Evolutionary conservation across 2,329 filamentous ascomycete species (phyloP).

Genomic region (Aspergillus novoparasiticus): DNA sequence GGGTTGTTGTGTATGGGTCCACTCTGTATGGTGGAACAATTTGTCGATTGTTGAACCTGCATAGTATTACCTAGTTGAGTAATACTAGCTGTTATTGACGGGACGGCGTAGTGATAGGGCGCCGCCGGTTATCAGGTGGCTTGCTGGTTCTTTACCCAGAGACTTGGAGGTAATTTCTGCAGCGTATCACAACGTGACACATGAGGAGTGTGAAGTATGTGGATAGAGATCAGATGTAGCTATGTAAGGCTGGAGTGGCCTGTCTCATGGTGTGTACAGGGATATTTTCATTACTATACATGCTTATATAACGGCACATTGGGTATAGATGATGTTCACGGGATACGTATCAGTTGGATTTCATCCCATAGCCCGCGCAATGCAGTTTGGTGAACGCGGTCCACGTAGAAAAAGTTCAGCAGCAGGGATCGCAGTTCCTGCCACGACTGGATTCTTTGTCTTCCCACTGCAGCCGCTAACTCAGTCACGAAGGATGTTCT

Average conservation of each 20-base stretch:
- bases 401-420: slow-evolving; percentile 39
- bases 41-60: background rate
- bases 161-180: background rate
- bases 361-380: slow-evolving; percentile 38
- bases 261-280: slow-evolving; percentile 8
- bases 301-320: background rate
- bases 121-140: background rate
- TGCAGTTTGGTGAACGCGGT: slow-evolving; percentile 35
- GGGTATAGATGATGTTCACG: slow-evolving; percentile 16
- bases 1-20: background rate
- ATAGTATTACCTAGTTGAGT: background rate
- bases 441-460: slow-evolving; percentile 34
- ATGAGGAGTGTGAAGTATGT: background rate
- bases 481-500: slow-evolving; percentile 37
- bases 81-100: background rate
- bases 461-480: slow-evolving; percentile 29
- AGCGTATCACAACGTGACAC: background rate
- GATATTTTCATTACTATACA: slow-evolving; percentile 6
- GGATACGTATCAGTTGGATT: slow-evolving; percentile 24
- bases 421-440: slow-evolving; percentile 36
- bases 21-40: background rate
- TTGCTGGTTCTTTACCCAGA: background rate
- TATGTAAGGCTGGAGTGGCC: background rate
- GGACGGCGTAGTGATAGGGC: background rate
- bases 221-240: background rate